phyloP scores from a whole-genome alignment of 2,329 filamentous ascomycete genomes.

The Pseudopyrenochaeta lycopersici region DNA sequence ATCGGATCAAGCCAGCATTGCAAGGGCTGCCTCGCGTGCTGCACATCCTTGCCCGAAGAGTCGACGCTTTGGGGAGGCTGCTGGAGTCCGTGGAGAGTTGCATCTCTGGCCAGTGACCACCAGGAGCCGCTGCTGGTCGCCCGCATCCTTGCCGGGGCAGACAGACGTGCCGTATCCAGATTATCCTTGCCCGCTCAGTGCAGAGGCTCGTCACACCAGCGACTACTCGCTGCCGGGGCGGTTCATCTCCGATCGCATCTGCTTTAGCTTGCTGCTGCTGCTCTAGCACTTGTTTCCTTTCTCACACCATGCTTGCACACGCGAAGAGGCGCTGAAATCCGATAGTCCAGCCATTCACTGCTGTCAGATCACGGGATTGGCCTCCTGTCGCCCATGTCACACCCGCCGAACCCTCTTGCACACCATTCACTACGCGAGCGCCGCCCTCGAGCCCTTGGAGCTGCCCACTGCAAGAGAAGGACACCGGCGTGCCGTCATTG shows the following conservation, averaged over 20 bases:
- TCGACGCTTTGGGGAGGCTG: slow-evolving; percentile 19
- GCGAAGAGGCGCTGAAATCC: slow-evolving; percentile 29
- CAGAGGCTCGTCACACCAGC: slow-evolving; percentile 33
- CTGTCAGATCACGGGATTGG: slow-evolving; percentile 42
- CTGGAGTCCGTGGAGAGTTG: slow-evolving; percentile 12
- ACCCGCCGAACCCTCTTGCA: slow-evolving; percentile 28
- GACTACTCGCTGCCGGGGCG: slow-evolving; percentile 37
- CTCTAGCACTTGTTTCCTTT: slow-evolving; percentile 29
- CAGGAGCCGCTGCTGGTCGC: slow-evolving; percentile 15
- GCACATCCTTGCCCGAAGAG: slow-evolving; percentile 28
- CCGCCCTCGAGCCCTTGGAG: slow-evolving; percentile 11
- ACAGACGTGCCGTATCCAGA: slow-evolving; percentile 26
- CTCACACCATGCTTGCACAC: slow-evolving; percentile 37
- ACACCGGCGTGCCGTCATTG: slow-evolving; percentile 12
- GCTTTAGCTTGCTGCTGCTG: slow-evolving; percentile 28
- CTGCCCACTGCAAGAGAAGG: slow-evolving; percentile 27
- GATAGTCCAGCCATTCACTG: slow-evolving; percentile 19
- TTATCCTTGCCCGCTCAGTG: slow-evolving; percentile 22
- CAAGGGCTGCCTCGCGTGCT: slow-evolving; percentile 29
- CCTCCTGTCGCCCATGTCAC: slow-evolving; percentile 33
- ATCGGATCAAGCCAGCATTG: slow-evolving; percentile 31
- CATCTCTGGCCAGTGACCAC: slow-evolving; percentile 17
- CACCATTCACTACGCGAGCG: slow-evolving; percentile 17
- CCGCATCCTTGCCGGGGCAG: slow-evolving; percentile 25
- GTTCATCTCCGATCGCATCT: slow-evolving; percentile 53